Evolutionary conservation across 805 yeast species (phyloP).

Genomic region (Cyberlindnera bimundalis): DNA sequence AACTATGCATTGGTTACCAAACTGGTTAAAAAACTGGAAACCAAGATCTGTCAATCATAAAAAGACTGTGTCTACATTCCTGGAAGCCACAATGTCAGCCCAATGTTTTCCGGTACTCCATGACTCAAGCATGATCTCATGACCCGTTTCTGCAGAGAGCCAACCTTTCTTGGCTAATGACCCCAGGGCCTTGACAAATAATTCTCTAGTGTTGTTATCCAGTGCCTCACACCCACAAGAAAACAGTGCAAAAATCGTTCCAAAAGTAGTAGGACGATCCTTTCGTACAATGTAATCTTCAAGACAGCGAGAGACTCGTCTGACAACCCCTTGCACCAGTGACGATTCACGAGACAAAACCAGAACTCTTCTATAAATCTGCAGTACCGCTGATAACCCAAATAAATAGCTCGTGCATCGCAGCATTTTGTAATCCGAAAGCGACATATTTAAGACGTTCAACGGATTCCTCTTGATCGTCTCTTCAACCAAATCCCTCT

Average conservation of each 20-base stretch:
- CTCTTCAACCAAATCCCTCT: background rate
- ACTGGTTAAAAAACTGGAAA: background rate
- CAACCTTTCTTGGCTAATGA: background rate
- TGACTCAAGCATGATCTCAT: background rate
- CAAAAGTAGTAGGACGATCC: background rate
- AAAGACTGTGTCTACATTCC: background rate
- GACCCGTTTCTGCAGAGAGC: background rate
- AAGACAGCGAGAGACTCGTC: background rate
- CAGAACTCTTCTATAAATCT: background rate
- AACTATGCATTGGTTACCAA: no score
- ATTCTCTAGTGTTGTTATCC: background rate
- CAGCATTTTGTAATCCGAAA: background rate
- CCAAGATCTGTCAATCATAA: background rate
- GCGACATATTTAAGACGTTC: background rate
- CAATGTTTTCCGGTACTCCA: background rate
- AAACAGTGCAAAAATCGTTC: background rate
- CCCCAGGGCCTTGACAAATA: background rate
- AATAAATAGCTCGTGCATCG: background rate
- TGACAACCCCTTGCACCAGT: background rate
- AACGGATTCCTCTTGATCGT: background rate
- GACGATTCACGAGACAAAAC: background rate
- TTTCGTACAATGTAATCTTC: background rate
- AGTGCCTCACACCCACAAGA: background rate
- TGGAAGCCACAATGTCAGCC: background rate
- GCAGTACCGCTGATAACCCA: background rate